phyloP scores from a whole-genome alignment of 1,284 basidiomycete species.

The Polyporus tsugae region DNA sequence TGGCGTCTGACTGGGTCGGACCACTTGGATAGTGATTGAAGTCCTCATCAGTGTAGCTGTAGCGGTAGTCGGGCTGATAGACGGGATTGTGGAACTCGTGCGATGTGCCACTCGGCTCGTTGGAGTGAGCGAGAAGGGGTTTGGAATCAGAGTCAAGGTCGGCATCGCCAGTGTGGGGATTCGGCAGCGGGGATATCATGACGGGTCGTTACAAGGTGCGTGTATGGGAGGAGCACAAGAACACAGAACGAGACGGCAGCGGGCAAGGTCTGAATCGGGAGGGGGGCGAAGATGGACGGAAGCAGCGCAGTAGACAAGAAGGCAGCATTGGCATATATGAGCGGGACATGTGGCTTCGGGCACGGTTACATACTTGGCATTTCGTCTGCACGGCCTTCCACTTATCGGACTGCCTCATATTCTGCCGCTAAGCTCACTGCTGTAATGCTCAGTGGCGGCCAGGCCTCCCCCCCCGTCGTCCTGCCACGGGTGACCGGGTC shows the following conservation, averaged over 20 bases:
- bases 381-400: not conserved
- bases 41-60: conserved; percentile 34
- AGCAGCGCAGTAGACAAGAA: conserved; percentile 2
- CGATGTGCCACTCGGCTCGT: conserved; percentile 15
- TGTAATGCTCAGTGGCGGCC: too few relatives aligned
- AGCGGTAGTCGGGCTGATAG: conserved; percentile 30
- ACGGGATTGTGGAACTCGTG: conserved; percentile 21
- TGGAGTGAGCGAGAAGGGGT: conserved; percentile 25
- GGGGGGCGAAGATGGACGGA: conserved; percentile 1
- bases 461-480: too few relatives aligned
- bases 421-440: too few relatives aligned
- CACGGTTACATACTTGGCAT: conserved; percentile 17
- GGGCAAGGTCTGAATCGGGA: not conserved
- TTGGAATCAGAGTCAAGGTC: conserved; percentile 31
- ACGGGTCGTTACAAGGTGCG: conserved; percentile 17
- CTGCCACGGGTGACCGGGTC: too few relatives aligned
- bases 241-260: not conserved
- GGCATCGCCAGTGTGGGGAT: conserved; percentile 15
- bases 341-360: conserved; percentile 8
- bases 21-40: conserved; percentile 33
- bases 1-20: conserved; percentile 24
- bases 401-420: not conserved
- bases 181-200: conserved; percentile 23
- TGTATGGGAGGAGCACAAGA: not conserved
- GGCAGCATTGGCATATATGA: conserved; percentile 13